A percentile compares a stretch with the other conserved stretches of the same genome.
Evolutionary conservation across 306 rosid species (phyloP).

Genomic region (Dalbergia cultrata): DNA sequence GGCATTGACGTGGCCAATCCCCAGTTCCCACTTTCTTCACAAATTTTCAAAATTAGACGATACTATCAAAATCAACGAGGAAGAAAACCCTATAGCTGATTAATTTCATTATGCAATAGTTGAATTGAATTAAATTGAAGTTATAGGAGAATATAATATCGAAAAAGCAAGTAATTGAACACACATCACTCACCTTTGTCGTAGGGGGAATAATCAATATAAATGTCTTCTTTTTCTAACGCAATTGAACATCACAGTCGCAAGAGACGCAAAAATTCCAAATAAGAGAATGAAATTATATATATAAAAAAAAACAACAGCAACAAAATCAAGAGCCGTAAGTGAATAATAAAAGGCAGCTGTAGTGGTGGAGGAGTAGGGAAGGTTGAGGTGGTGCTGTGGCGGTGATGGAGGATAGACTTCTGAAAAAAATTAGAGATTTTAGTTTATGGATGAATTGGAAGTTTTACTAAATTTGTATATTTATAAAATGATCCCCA

Average conservation of each 20-base stretch:
- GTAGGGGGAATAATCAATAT: constrained; percentile 96
- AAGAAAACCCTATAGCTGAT: background rate
- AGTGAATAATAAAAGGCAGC: constrained; percentile 48
- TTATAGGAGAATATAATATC: background rate
- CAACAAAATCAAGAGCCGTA: constrained; percentile 28
- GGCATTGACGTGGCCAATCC: background rate
- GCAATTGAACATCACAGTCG: constrained; percentile 98
- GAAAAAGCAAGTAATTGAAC: constrained; percentile 21
- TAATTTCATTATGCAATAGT: constrained; percentile 4
- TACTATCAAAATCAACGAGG: background rate
- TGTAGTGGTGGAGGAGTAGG: too few relatives aligned
- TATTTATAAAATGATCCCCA: too few relatives aligned
- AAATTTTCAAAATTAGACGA: background rate
- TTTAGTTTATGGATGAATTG: too few relatives aligned
- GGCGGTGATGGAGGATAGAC: too few relatives aligned
- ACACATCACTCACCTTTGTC: constrained; percentile 94
- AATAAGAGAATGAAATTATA: background rate
- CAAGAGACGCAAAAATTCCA: constrained; percentile 95
- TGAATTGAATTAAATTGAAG: background rate
- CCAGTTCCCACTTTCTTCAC: background rate
- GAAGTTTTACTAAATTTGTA: too few relatives aligned
- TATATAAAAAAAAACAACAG: too few relatives aligned
- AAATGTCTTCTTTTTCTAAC: constrained; percentile 93
- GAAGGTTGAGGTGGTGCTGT: too few relatives aligned
- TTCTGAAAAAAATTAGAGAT: too few relatives aligned